A percentile compares a stretch with the other conserved stretches of the same genome.
These are phyloP conservation scores for Saccharomycopsis phalli DNA, from an alignment of 1,139 yeast species.

Conservation along the genomic window DNA sequence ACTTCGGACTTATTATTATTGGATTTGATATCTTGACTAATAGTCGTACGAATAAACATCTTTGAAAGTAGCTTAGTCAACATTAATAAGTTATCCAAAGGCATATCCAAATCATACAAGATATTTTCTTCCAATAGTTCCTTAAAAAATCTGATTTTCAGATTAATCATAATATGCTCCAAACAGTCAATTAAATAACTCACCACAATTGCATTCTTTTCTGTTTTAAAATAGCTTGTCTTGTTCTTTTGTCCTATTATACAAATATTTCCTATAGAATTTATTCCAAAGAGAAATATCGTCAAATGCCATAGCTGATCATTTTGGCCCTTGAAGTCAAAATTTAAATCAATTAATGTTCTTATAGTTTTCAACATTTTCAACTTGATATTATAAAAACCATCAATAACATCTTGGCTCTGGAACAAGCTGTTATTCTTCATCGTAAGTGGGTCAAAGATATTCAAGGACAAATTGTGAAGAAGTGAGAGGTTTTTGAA, in stretches of 20 bases:
- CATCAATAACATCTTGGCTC: neutral
- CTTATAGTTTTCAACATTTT: constrained; percentile 3
- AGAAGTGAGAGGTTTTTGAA: neutral
- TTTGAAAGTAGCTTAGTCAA: constrained; percentile 1
- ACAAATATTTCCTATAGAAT: neutral
- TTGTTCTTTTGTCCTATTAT: neutral
- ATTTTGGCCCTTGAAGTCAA: constrained; percentile 15
- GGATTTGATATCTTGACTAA: constrained; percentile 3
- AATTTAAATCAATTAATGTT: constrained; percentile 7
- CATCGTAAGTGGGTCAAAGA: neutral
- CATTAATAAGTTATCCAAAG: constrained; percentile 1
- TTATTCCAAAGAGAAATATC: constrained; percentile 11
- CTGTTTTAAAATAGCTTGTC: constrained; percentile 6
- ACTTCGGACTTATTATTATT: constrained; percentile 2
- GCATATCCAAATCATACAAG: constrained; percentile 1
- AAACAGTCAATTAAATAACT: constrained; percentile 5
- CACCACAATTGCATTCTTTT: constrained; percentile 5
- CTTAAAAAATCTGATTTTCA: constrained; percentile 8
- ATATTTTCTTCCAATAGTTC: constrained; percentile 2
- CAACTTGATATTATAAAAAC: constrained; percentile 3
- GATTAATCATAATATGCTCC: neutral
- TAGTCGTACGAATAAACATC: constrained; percentile 1
- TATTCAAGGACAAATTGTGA: neutral
- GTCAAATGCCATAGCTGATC: constrained; percentile 13
- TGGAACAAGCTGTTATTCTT: neutral